Conservation (phyloP, 2,329 filamentous ascomycete species). For the Paracoccidioides brasiliensis region DNA sequence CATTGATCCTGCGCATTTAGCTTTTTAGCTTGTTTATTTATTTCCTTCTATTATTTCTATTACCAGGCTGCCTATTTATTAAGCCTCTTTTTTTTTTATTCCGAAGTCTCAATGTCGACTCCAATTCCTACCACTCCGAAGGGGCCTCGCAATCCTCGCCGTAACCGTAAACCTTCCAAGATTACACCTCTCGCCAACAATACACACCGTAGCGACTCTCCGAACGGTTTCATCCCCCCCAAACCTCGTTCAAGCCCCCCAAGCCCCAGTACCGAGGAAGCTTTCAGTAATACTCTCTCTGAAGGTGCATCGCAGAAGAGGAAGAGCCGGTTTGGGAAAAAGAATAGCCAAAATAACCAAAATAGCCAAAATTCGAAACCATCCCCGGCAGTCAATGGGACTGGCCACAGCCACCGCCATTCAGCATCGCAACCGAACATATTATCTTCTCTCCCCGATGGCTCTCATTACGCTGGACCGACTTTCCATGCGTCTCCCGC, state of each 20-base stretch:
- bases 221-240: not conserved
- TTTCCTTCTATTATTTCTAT: constrained; percentile 16
- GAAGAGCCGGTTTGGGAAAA: constrained; percentile 24
- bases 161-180: constrained; percentile 23
- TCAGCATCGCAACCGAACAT: constrained; percentile 24
- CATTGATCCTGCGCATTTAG: constrained; percentile 9
- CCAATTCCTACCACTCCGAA: constrained; percentile 29
- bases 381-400: constrained; percentile 13
- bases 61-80: constrained; percentile 39
- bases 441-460: constrained; percentile 32
- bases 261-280: constrained; percentile 22
- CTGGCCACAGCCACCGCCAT: constrained; percentile 17
- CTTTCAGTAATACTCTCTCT: constrained; percentile 18
- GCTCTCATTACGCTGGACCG: constrained; percentile 62
- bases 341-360: constrained; percentile 17
- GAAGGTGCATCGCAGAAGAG: constrained; percentile 24
- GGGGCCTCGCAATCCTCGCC: constrained; percentile 25
- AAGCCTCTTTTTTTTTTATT: constrained; percentile 24
- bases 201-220: not conserved
- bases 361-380: constrained; percentile 15
- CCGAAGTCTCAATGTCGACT: constrained; percentile 32
- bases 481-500: constrained; percentile 93
- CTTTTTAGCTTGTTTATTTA: constrained; percentile 12
- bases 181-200: constrained; percentile 12
- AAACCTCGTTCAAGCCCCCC: constrained; percentile 28